Evolutionary conservation across 2,329 filamentous ascomycete genomes (phyloP).

Genomic region (Trichoderma koningii): DNA sequence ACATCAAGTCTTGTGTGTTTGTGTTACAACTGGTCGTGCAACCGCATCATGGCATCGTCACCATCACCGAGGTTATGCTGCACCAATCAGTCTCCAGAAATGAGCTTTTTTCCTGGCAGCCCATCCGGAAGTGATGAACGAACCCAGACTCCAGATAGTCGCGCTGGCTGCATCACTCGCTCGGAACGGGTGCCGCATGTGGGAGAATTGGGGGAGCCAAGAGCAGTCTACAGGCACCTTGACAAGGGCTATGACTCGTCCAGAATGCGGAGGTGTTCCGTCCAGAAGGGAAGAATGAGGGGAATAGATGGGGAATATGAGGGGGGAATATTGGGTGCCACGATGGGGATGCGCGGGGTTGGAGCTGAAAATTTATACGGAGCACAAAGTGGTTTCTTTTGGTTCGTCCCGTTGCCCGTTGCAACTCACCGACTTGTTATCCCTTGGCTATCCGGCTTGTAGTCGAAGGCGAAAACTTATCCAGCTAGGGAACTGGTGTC

Average conservation of each 20-base stretch:
- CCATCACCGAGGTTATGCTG: background rate
- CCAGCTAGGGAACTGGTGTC: too few relatives aligned
- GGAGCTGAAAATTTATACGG: too few relatives aligned
- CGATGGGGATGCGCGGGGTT: too few relatives aligned
- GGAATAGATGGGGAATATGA: background rate
- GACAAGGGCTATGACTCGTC: constrained; percentile 17
- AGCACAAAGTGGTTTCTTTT: too few relatives aligned
- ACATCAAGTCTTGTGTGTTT: background rate
- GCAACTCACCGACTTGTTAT: too few relatives aligned
- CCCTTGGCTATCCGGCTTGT: too few relatives aligned
- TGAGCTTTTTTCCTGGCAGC: background rate
- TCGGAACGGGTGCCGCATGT: background rate
- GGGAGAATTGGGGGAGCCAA: background rate
- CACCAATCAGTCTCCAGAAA: background rate
- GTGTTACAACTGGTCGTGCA: background rate
- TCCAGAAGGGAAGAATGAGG: background rate
- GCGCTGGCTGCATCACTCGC: background rate
- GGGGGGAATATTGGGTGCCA: background rate
- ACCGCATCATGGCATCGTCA: background rate
- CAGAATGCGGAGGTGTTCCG: background rate
- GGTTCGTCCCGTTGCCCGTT: too few relatives aligned
- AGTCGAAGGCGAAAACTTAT: too few relatives aligned
- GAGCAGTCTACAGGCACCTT: background rate
- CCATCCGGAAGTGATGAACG: background rate
- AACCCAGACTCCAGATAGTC: background rate